These are phyloP conservation scores for Mortierella sp. DNA, from an alignment of 371 early-diverging fungal genomes.

Conservation along the genomic window DNA sequence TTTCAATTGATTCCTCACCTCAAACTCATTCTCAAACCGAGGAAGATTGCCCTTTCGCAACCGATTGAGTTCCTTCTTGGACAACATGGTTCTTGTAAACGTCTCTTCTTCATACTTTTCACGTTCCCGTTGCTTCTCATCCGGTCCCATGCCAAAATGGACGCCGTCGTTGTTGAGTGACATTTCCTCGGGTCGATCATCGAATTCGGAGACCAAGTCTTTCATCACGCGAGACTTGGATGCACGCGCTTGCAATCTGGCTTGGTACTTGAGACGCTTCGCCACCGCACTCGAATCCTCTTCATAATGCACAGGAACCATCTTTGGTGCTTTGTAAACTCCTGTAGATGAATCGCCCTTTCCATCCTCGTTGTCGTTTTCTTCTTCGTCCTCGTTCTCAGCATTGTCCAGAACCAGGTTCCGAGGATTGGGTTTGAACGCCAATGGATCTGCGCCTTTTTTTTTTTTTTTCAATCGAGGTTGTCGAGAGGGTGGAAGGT, in stretches of 20 bases:
- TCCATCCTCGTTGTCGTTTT: slow-evolving; percentile 34
- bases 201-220: slow-evolving; percentile 87
- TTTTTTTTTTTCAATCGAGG: no score
- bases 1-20: slow-evolving; percentile 55
- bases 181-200: slow-evolving; percentile 87
- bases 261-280: slow-evolving; percentile 71
- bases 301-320: slow-evolving; percentile 89
- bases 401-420: slow-evolving; percentile 65
- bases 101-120: slow-evolving; percentile 90
- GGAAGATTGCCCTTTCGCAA: slow-evolving; percentile 67
- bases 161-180: slow-evolving; percentile 76
- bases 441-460: slow-evolving; percentile 75
- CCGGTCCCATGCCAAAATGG: slow-evolving; percentile 66
- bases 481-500: no score
- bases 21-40: slow-evolving; percentile 88
- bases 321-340: slow-evolving; percentile 88
- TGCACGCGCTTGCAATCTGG: slow-evolving; percentile 75
- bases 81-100: slow-evolving; percentile 82
- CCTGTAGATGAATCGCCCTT: slow-evolving; percentile 11
- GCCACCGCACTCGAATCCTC: slow-evolving; percentile 66
- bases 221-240: slow-evolving; percentile 87
- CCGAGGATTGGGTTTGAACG: slow-evolving; percentile 89
- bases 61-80: slow-evolving; percentile 80
- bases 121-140: slow-evolving; percentile 72
- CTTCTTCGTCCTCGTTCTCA: slow-evolving; percentile 57